Evolutionary conservation across 805 yeast species (phyloP), one percentile per base, ranked within the genome.

Genomic region (Starmerella bombi): DNA sequence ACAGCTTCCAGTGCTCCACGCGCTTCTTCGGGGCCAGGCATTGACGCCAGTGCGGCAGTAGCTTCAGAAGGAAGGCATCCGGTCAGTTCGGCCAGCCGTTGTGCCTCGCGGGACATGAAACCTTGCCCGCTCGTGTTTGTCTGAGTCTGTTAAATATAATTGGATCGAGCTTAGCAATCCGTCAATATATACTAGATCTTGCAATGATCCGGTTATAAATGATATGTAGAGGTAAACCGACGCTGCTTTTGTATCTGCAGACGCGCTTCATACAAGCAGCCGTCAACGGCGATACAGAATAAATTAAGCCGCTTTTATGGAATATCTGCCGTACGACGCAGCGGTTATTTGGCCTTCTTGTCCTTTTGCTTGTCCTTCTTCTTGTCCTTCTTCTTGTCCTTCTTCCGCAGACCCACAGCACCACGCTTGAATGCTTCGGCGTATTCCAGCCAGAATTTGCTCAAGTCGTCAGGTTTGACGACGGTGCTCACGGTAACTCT

Each of bases 361-460:
- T 19, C 36, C 15, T n/a, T 23, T 16, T 5, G n/a, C 23, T 35
- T 25, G 15, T 23, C n/a, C 28, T 30, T 20, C 34, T 42, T 38
- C 38, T 42, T 41, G 63, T 70, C 71, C 67, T 75, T 77, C 61
- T 75, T 76, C 67, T 82, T 83, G 44, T 80, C 83, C 64, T 82
- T 84, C 71, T 79, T 82, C 56, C 75, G 71, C 58, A 86, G 67
- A 1, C 94, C 94, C 3, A 64, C 63, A 59, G 81, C 74, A 4
- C 91, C 86, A 18, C 66, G 56, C 56, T 82, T 85, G 41, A 85
- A 66, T 0, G 71, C 71, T 32, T 73, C 74, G 1, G 82, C 62
- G 60, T 85, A 86, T 20, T 74, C 75, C 32, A 59, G 58, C 95
- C 95, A 86, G 58, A 86, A 86, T 44, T 64, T 58, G 47, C 77